phyloP scores from a whole-genome alignment of 352 stramenopile species.

The Phytopythium montanum region DNA sequence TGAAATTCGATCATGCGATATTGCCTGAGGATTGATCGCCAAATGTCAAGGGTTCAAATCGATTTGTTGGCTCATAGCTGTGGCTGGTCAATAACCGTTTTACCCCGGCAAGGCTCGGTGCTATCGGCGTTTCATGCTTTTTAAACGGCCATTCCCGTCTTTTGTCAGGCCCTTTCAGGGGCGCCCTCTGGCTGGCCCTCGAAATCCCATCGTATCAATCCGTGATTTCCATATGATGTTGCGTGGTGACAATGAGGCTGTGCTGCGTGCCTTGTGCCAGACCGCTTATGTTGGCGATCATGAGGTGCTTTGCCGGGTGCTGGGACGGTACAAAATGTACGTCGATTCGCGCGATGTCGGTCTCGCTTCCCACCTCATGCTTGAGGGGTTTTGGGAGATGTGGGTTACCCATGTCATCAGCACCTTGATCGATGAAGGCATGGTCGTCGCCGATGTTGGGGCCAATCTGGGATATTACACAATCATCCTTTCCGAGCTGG shows the following conservation, averaged over 20 bases:
- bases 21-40: conserved; percentile 7
- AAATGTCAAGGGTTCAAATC: conserved; percentile 8
- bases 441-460: conserved; percentile 6
- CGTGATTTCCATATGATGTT: conserved; percentile 8
- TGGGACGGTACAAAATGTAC: conserved; percentile 7
- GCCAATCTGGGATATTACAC: conserved; percentile 7
- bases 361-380: conserved; percentile 7
- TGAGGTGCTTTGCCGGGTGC: conserved; percentile 6
- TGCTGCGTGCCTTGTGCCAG: conserved; percentile 6
- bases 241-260: conserved; percentile 7
- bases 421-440: conserved; percentile 7
- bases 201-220: conserved; percentile 8
- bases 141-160: conserved; percentile 7
- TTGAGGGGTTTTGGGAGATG: conserved; percentile 7
- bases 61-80: conserved; percentile 7
- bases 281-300: conserved; percentile 7
- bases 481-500: conserved; percentile 7
- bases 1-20: conserved; percentile 8
- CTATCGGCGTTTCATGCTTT: conserved; percentile 7
- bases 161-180: conserved; percentile 7
- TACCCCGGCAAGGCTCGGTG: conserved; percentile 6
- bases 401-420: conserved; percentile 7
- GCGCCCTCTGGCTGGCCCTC: conserved; percentile 5
- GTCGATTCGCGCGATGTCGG: conserved; percentile 6
- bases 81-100: conserved; percentile 7